A percentile compares a stretch with the other conserved stretches of the same genome.
These are phyloP conservation scores for Auriscalpium vulgare DNA, from an alignment of 768 basidiomycete genomes.

Conservation along the genomic window DNA sequence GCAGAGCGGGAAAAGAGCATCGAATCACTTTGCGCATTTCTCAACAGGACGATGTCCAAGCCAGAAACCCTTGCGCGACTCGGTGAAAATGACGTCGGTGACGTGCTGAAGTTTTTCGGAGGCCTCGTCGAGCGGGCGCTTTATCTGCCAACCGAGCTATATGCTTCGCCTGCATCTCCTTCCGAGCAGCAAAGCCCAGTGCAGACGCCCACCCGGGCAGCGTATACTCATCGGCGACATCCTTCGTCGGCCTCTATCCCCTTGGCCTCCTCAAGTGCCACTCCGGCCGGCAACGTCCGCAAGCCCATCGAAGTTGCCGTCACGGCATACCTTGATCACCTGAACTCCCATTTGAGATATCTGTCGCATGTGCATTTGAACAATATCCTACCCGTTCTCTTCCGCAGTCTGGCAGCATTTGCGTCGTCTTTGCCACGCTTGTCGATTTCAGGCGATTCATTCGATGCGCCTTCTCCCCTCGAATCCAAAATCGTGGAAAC, in stretches of 20 bases:
- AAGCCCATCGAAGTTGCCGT: slow-evolving; percentile 56
- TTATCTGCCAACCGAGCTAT: slow-evolving; percentile 14
- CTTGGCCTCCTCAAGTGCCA: slow-evolving; percentile 27
- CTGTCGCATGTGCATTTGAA: slow-evolving; percentile 47
- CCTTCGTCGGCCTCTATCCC: slow-evolving; percentile 52
- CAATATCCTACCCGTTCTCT: slow-evolving; percentile 62
- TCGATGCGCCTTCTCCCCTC: slow-evolving; percentile 24
- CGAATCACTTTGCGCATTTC: slow-evolving; percentile 49
- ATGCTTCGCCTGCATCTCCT: slow-evolving; percentile 12
- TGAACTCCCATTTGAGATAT: slow-evolving; percentile 51
- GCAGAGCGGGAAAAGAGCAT: slow-evolving; percentile 59
- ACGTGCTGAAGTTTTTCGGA: slow-evolving; percentile 55
- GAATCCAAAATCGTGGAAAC: slow-evolving; percentile 54
- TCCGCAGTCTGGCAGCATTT: slow-evolving; percentile 59
- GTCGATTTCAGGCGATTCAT: slow-evolving; percentile 35
- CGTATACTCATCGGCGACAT: slow-evolving; percentile 46
- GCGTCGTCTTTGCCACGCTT: slow-evolving; percentile 62
- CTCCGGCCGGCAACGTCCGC: slow-evolving; percentile 28
- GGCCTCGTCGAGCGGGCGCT: slow-evolving; percentile 48
- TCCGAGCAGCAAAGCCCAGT: slow-evolving; percentile 24
- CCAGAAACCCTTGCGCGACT: slow-evolving; percentile 52
- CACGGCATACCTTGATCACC: slow-evolving; percentile 54
- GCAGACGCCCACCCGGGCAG: slow-evolving; percentile 19
- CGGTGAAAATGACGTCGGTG: slow-evolving; percentile 46
- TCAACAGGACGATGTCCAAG: slow-evolving; percentile 42